A percentile compares a stretch with the other conserved stretches of the same genome.
Conservation (phyloP, 805 yeast species). For the Ogataea paradorogensis region DNA sequence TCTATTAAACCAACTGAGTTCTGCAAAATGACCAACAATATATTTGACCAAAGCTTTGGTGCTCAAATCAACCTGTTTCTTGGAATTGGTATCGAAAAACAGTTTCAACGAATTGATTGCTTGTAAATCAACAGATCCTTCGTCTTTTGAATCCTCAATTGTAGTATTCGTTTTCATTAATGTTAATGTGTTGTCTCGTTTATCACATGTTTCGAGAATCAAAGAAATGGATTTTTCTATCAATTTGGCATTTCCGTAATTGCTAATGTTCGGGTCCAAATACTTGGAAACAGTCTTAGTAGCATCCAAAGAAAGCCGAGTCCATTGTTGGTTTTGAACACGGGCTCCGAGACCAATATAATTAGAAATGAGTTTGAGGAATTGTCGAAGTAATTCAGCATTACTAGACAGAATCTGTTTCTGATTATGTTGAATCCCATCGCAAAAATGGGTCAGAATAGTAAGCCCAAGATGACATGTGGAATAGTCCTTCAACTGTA, state of each 20-base stretch:
- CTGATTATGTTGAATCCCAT: constrained; percentile 27
- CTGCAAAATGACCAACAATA: constrained; percentile 31
- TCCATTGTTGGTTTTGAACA: constrained; percentile 39
- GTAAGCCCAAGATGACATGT: constrained; percentile 47
- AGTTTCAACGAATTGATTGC: constrained; percentile 46
- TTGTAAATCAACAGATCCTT: constrained; percentile 10
- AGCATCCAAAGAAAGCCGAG: constrained; percentile 39
- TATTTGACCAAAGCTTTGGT: constrained; percentile 51
- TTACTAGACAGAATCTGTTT: constrained; percentile 44
- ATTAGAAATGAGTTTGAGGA: constrained; percentile 30
- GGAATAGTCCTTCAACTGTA: constrained; percentile 57
- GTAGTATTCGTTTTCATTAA: constrained; percentile 18
- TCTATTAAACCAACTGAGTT: constrained; percentile 48
- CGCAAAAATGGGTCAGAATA: constrained; percentile 32
- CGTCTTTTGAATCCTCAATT: not conserved
- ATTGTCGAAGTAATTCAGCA: constrained; percentile 38
- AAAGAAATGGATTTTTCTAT: constrained; percentile 37
- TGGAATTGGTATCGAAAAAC: constrained; percentile 61
- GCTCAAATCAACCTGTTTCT: constrained; percentile 57
- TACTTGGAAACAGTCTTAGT: constrained; percentile 36
- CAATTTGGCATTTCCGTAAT: constrained; percentile 16
- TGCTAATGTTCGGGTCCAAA: constrained; percentile 23
- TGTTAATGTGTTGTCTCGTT: constrained; percentile 17
- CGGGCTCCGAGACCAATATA: constrained; percentile 26
- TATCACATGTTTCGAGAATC: constrained; percentile 35